These are phyloP conservation scores for Discostella stelligeroides DNA, from an alignment of 108 stramenopile species.

Conservation along the genomic window DNA sequence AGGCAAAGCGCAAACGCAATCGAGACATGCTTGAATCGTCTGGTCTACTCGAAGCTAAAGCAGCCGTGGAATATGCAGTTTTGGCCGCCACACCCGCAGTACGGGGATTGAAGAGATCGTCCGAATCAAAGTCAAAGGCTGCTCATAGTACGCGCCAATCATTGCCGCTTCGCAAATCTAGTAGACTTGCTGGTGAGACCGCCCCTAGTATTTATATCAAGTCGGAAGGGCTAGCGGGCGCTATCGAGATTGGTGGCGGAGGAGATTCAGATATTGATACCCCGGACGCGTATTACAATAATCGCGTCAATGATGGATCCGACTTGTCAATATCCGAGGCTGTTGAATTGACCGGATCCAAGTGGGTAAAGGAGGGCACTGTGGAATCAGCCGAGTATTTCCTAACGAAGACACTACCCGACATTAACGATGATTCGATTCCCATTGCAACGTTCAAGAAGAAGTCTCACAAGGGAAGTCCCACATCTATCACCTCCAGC, in stretches of 20 bases:
- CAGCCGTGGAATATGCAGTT: slow-evolving; percentile 19
- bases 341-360: slow-evolving; percentile 52
- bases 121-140: slow-evolving; percentile 38
- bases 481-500: slow-evolving; percentile 24
- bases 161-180: slow-evolving; percentile 52
- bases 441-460: not conserved
- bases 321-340: slow-evolving; percentile 58
- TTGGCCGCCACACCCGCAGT: not conserved
- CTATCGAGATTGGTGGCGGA: not conserved
- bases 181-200: slow-evolving; percentile 48
- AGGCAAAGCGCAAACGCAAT: slow-evolving; percentile 83
- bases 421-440: slow-evolving; percentile 9
- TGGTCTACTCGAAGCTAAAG: slow-evolving; percentile 63
- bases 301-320: slow-evolving; percentile 77
- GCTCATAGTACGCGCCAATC: not conserved
- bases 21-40: slow-evolving; percentile 47
- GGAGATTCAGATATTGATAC: too few species aligned
- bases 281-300: slow-evolving; percentile 62
- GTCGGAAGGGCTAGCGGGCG: slow-evolving; percentile 26
- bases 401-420: slow-evolving; percentile 18
- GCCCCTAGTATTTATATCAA: slow-evolving; percentile 55
- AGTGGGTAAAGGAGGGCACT: slow-evolving; percentile 61
- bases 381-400: slow-evolving; percentile 47
- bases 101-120: slow-evolving; percentile 9
- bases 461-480: slow-evolving; percentile 16